phyloP scores from a whole-genome alignment of 176 grass and related monocot genomes.

The Rhynchospora pubera region DNA sequence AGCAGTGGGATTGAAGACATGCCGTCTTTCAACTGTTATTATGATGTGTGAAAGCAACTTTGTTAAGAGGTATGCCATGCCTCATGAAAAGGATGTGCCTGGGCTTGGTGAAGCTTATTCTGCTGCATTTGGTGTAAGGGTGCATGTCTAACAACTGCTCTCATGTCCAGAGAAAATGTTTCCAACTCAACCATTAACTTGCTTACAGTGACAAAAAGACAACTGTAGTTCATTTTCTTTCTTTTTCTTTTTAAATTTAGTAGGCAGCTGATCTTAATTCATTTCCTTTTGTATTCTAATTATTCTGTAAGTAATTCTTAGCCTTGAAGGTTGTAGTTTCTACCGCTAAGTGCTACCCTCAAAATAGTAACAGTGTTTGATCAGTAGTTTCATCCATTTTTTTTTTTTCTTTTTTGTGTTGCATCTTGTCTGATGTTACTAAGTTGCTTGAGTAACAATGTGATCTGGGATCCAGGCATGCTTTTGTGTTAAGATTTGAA shows the following conservation, averaged over 20 bases:
- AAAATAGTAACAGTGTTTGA: no score
- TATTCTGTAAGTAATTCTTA: background rate
- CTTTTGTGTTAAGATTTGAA: no score
- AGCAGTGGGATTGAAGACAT: background rate
- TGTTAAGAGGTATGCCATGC: background rate
- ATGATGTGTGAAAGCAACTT: background rate
- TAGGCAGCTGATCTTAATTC: background rate
- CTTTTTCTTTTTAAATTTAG: background rate
- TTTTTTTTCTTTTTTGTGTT: no score
- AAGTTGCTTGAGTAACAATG: no score
- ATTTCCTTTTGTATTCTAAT: background rate
- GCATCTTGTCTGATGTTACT: no score
- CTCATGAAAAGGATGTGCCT: background rate
- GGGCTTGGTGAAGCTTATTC: background rate
- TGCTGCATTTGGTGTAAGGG: background rate
- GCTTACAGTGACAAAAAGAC: background rate
- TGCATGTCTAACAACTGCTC: background rate
- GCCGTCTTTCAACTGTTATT: background rate
- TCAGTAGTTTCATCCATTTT: no score
- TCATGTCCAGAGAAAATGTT: background rate
- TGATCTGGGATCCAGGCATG: no score
- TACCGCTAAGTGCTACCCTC: no score
- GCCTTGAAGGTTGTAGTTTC: no score
- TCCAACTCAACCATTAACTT: background rate
- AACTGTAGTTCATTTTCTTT: background rate